A percentile compares a stretch with the other conserved stretches of the same genome.
phyloP scores from a whole-genome alignment of 1,284 basidiomycete genomes.

The Ganoderma leucocontextum region DNA sequence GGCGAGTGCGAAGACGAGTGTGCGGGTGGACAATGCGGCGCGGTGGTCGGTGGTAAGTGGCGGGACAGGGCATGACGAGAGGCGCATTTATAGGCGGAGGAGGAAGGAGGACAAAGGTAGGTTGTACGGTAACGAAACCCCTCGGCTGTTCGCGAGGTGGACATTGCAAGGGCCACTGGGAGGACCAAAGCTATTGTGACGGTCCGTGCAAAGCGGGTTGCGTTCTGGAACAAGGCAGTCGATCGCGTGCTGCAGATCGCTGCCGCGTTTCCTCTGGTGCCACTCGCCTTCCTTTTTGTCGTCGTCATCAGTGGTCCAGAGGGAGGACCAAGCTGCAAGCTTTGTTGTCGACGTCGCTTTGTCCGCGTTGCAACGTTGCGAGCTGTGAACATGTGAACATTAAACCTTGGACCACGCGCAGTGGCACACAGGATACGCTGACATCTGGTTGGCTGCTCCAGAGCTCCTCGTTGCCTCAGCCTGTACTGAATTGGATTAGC shows the following conservation, averaged over 20 bases:
- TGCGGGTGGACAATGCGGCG: background rate
- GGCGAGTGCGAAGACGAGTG: background rate
- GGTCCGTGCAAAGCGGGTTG: conserved; percentile 22
- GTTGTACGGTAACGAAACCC: background rate
- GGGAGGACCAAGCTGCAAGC: conserved; percentile 18
- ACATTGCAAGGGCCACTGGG: conserved; percentile 8
- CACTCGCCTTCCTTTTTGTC: conserved; percentile 31
- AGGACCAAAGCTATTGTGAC: conserved; percentile 29
- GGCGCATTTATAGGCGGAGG: conserved; percentile 23
- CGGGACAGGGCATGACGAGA: conserved; percentile 9
- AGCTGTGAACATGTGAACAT: background rate
- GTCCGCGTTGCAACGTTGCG: conserved; percentile 10
- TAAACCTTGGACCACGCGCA: conserved; percentile 20
- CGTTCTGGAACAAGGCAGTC: conserved; percentile 23
- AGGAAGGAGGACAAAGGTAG: conserved; percentile 28
- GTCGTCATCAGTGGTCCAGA: conserved; percentile 11
- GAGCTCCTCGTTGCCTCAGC: background rate
- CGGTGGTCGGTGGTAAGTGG: conserved; percentile 5
- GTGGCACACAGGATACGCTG: background rate
- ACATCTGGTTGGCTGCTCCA: conserved; percentile 7
- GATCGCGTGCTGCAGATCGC: conserved; percentile 27
- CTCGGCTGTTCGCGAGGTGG: background rate
- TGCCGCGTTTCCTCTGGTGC: conserved; percentile 15
- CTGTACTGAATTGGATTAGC: conserved; percentile 1
- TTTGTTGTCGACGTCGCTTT: conserved; percentile 27